Evolutionary conservation across 768 basidiomycete genomes (phyloP).

Genomic region (Mycena latifolia): DNA sequence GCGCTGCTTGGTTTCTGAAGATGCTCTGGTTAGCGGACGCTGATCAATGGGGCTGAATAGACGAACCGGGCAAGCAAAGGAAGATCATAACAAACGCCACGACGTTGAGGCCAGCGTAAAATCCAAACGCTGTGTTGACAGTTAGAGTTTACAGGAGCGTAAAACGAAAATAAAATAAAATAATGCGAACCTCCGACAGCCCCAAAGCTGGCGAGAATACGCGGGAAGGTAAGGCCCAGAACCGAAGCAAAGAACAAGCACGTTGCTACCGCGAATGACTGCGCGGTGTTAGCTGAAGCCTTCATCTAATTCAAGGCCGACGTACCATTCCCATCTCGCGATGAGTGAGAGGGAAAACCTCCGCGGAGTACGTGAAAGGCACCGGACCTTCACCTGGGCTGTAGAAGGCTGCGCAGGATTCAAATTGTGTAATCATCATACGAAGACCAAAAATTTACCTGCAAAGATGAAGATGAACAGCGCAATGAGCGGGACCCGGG

Average conservation of each 20-base stretch:
- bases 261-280: slow-evolving; percentile 69
- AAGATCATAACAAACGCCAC: slow-evolving; percentile 68
- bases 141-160: too few relatives aligned
- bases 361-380: slow-evolving; percentile 92
- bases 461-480: slow-evolving; percentile 51
- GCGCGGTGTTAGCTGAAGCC: too few relatives aligned
- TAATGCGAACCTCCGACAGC: slow-evolving; percentile 44
- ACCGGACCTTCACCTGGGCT: slow-evolving; percentile 93
- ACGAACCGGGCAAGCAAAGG: slow-evolving; percentile 63
- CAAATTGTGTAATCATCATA: too few relatives aligned
- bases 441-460: too few relatives aligned
- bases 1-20: slow-evolving; percentile 66
- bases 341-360: slow-evolving; percentile 89
- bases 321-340: slow-evolving; percentile 70
- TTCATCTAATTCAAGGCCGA: too few relatives aligned
- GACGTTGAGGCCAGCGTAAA: slow-evolving; percentile 67
- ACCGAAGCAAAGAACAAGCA: slow-evolving; percentile 65
- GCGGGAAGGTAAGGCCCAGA: slow-evolving; percentile 75
- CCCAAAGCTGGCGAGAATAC: slow-evolving; percentile 60
- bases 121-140: slow-evolving; percentile 62
- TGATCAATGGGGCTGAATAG: too few relatives aligned
- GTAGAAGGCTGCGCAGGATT: slow-evolving; percentile 63
- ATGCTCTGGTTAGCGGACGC: too few relatives aligned
- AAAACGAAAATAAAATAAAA: too few relatives aligned
- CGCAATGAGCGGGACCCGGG: slow-evolving; percentile 56